phyloP scores from a whole-genome alignment of 108 stramenopile species.

The Cylindrotheca closterium region DNA sequence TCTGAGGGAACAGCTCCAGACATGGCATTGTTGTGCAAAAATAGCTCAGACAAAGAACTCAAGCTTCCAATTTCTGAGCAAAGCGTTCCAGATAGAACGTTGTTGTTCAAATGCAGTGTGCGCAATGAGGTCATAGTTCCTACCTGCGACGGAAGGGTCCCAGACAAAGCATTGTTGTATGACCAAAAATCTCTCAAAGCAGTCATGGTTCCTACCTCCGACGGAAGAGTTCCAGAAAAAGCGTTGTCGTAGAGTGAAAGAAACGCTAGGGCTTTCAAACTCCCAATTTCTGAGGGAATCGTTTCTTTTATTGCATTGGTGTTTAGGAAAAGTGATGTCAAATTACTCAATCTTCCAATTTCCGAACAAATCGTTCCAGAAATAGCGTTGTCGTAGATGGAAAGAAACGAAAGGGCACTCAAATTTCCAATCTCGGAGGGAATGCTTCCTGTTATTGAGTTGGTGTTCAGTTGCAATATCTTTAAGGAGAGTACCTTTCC shows the following conservation, averaged over 20 bases:
- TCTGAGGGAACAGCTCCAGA: no score
- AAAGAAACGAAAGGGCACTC: constrained; percentile 25
- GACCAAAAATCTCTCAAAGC: neutral
- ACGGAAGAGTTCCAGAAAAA: neutral
- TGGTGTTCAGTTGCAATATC: constrained; percentile 46
- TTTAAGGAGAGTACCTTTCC: constrained; percentile 46
- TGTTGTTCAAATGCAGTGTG: constrained; percentile 7
- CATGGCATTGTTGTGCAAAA: no score
- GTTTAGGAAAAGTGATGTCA: neutral
- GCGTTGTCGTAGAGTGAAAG: neutral
- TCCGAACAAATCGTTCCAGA: constrained; percentile 1
- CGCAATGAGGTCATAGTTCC: constrained; percentile 8
- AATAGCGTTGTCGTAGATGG: constrained; percentile 17
- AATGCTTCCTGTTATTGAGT: constrained; percentile 54
- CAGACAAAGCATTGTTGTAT: neutral
- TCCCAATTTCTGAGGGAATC: constrained; percentile 5
- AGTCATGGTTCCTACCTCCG: neutral
- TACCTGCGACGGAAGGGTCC: neutral
- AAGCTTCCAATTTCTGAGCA: constrained; percentile 6
- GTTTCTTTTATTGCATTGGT: neutral
- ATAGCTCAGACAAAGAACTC: no score
- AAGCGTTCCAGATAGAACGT: constrained; percentile 6
- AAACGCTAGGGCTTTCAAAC: neutral
- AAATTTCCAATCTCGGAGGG: constrained; percentile 51
- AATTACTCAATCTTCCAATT: neutral